Conservation (phyloP, 345 rosid species). For the Gossypium herbaceum region DNA sequence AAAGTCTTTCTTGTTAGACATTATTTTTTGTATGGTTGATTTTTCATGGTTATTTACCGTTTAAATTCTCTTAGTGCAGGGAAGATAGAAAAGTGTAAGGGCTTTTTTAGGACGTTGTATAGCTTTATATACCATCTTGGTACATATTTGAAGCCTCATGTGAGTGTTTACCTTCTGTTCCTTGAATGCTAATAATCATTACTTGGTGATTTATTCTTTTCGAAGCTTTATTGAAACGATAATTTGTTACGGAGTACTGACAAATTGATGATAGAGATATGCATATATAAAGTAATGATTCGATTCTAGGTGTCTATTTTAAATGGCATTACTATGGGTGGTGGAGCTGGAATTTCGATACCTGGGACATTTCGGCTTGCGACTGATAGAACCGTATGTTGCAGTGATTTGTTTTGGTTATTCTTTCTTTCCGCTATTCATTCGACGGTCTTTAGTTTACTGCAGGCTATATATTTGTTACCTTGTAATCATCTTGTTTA, state of each 20-base stretch:
- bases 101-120: slow-evolving; percentile 50
- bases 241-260: neutral
- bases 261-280: neutral
- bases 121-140: slow-evolving; percentile 51
- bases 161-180: slow-evolving; percentile 31
- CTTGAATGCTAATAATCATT: neutral
- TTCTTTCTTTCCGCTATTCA: neutral
- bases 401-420: neutral
- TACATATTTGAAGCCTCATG: slow-evolving; percentile 72
- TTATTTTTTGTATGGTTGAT: neutral
- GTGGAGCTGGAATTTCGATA: slow-evolving; percentile 90
- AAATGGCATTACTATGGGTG: slow-evolving; percentile 94
- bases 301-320: slow-evolving; percentile 43
- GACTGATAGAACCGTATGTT: slow-evolving; percentile 71
- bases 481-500: neutral
- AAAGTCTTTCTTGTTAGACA: neutral
- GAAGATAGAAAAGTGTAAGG: slow-evolving; percentile 37
- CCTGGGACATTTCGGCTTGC: slow-evolving; percentile 88
- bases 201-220: neutral
- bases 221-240: neutral
- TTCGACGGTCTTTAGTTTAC: neutral
- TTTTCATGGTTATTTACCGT: neutral
- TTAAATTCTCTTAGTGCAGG: slow-evolving; percentile 37
- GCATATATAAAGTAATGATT: neutral
- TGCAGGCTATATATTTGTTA: slow-evolving; percentile 5